Evolutionary conservation across 1,139 yeast species (phyloP).

Genomic region (Candida sanyaensis): DNA sequence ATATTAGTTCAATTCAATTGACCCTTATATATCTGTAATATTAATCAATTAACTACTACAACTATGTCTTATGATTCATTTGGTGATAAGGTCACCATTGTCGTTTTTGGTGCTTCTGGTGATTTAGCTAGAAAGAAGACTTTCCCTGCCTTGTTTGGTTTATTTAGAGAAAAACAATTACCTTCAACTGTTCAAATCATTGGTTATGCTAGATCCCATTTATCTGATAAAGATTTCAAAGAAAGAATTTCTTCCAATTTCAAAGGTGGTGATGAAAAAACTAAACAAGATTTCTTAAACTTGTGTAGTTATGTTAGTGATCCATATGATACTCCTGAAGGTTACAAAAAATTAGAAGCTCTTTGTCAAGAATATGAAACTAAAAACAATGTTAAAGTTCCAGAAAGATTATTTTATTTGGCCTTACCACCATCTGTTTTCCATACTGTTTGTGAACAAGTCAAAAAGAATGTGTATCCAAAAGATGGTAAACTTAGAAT

Average conservation of each 20-base stretch:
- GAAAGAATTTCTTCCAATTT: conserved; percentile 65
- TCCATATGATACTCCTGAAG: conserved; percentile 77
- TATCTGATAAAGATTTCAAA: conserved; percentile 66
- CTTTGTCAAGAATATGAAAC: conserved; percentile 62
- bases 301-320: conserved; percentile 73
- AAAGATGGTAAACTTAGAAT: conserved; percentile 68
- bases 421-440: conserved; percentile 96
- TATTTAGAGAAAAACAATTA: conserved; percentile 73
- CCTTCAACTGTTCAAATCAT: conserved; percentile 71
- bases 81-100: conserved; percentile 68
- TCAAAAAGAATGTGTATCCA: conserved; percentile 73
- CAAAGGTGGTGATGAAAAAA: conserved; percentile 53
- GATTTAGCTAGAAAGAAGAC: conserved; percentile 97
- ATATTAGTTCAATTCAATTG: not conserved
- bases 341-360: conserved; percentile 58
- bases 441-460: conserved; percentile 70
- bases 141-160: conserved; percentile 76
- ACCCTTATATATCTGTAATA: not conserved
- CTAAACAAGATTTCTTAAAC: conserved; percentile 62
- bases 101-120: conserved; percentile 96
- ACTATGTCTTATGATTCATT: conserved; percentile 27
- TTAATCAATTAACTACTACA: not conserved
- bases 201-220: conserved; percentile 88
- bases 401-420: conserved; percentile 82
- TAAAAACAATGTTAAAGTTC: conserved; percentile 35